Conservation (phyloP, 2,329 filamentous ascomycete species). For the Cercospora sp. region DNA sequence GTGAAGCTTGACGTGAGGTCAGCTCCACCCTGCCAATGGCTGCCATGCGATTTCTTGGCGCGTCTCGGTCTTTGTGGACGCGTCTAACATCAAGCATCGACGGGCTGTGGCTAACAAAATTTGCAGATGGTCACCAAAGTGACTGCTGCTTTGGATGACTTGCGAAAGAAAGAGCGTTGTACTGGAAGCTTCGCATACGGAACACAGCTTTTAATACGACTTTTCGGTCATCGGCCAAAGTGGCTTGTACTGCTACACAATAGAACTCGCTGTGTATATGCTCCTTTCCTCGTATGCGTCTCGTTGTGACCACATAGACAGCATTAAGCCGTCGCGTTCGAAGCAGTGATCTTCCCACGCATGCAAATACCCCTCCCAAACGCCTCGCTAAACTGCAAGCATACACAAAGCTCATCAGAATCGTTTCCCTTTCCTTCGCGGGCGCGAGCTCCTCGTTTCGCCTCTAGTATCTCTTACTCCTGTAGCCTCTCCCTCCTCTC, state of each 20-base stretch:
- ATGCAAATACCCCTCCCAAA: neutral
- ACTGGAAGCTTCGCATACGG: neutral
- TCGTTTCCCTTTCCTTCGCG: neutral
- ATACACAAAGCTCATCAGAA: neutral
- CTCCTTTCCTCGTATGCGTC: neutral
- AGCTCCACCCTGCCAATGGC: neutral
- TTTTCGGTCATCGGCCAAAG: neutral
- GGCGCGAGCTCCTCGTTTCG: neutral
- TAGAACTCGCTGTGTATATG: neutral
- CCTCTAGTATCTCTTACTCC: slow-evolving; percentile 15
- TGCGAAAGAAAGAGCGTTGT: neutral
- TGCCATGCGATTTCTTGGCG: neutral
- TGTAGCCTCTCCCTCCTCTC: slow-evolving; percentile 36
- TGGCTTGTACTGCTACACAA: neutral
- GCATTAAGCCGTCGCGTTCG: neutral
- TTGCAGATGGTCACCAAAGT: neutral
- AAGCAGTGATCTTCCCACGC: neutral
- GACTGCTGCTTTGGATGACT: neutral
- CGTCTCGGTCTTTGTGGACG: neutral
- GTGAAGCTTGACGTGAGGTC: neutral
- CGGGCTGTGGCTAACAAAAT: neutral
- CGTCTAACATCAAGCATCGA: neutral
- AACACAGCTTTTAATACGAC: neutral
- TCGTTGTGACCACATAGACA: neutral
- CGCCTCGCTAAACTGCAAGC: slow-evolving; percentile 5